These are phyloP conservation scores for Dicorynia guianensis DNA, from an alignment of 306 rosid genomes.

Conservation along the genomic window DNA sequence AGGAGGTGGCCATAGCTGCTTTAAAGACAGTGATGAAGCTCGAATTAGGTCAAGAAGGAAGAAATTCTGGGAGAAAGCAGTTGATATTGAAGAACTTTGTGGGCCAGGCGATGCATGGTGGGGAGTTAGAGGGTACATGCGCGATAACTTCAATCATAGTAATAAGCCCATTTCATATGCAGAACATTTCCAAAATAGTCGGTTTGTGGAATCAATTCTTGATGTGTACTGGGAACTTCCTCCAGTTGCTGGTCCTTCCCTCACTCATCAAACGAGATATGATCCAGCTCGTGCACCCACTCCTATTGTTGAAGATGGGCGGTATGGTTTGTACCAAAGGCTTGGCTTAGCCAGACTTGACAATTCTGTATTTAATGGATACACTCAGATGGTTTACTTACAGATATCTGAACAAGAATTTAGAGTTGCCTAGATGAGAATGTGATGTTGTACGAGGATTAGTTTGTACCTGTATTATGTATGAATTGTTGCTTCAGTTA, in stretches of 20 bases:
- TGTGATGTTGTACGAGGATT: constrained; percentile 42
- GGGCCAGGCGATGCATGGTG: constrained; percentile 94
- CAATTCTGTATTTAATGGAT: constrained; percentile 89
- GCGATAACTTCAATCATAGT: constrained; percentile 90
- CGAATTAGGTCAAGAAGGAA: constrained; percentile 83
- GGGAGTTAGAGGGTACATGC: constrained; percentile 94
- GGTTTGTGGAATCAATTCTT: constrained; percentile 83
- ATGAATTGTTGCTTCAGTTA: constrained; percentile 39
- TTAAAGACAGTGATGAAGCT: constrained; percentile 93
- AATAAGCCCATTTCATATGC: constrained; percentile 65
- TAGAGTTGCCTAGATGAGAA: constrained; percentile 46
- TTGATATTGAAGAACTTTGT: constrained; percentile 85
- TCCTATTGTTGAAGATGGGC: constrained; percentile 94
- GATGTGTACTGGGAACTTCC: constrained; percentile 99
- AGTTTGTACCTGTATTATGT: constrained; percentile 38
- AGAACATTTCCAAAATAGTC: constrained; percentile 90
- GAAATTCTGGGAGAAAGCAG: constrained; percentile 94
- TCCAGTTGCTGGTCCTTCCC: constrained; percentile 97
- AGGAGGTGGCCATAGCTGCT: constrained; percentile 99
- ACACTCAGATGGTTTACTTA: constrained; percentile 96
- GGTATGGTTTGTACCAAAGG: constrained; percentile 79
- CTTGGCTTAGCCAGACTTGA: constrained; percentile 81
- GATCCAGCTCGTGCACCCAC: constrained; percentile 90
- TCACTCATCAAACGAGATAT: constrained; percentile 94
- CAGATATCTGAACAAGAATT: constrained; percentile 77